Percentiles rank a stretch among this genome's conserved stretches.
Conservation (phyloP, 2,329 filamentous ascomycete genomes). For the Nemania serpens region DNA sequence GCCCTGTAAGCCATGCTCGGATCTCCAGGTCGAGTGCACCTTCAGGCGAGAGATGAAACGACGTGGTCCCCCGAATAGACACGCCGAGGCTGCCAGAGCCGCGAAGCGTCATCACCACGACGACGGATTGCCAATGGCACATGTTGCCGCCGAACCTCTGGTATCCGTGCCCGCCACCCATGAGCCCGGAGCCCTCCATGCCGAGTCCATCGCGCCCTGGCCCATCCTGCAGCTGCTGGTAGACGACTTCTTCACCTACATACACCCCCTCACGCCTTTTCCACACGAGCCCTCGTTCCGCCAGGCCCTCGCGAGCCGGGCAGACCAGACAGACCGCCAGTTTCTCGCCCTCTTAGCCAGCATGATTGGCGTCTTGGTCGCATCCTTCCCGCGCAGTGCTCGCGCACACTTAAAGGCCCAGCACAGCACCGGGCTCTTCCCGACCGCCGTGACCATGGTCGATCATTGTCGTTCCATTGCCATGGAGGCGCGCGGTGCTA, state of each 20-base stretch:
- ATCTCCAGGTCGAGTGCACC: slow-evolving; percentile 63
- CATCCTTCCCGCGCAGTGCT: slow-evolving; percentile 75
- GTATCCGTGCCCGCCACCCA: slow-evolving; percentile 50
- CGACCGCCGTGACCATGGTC: slow-evolving; percentile 70
- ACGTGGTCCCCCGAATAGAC: slow-evolving; percentile 63
- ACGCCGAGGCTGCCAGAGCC: slow-evolving; percentile 59
- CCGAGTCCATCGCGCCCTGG: slow-evolving; percentile 73
- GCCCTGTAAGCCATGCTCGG: slow-evolving; percentile 61
- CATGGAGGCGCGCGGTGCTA: slow-evolving; percentile 66
- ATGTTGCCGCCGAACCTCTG: slow-evolving; percentile 54
- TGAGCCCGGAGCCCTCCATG: slow-evolving; percentile 52
- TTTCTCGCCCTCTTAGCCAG: slow-evolving; percentile 74
- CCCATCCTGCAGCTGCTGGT: slow-evolving; percentile 70
- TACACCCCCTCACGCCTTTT: slow-evolving; percentile 77
- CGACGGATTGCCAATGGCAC: slow-evolving; percentile 47
- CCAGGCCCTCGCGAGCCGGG: slow-evolving; percentile 66
- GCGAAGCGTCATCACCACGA: slow-evolving; percentile 55
- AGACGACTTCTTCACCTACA: slow-evolving; percentile 83
- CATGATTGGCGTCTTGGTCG: slow-evolving; percentile 75
- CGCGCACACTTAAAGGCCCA: slow-evolving; percentile 71
- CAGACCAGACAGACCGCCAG: slow-evolving; percentile 67
- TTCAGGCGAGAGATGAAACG: slow-evolving; percentile 62
- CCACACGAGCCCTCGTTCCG: slow-evolving; percentile 80
- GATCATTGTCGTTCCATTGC: slow-evolving; percentile 73
- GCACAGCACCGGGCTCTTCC: slow-evolving; percentile 67